Conservation (phyloP, 2,329 filamentous ascomycete genomes). For the Exutisphaerella laricina region DNA sequence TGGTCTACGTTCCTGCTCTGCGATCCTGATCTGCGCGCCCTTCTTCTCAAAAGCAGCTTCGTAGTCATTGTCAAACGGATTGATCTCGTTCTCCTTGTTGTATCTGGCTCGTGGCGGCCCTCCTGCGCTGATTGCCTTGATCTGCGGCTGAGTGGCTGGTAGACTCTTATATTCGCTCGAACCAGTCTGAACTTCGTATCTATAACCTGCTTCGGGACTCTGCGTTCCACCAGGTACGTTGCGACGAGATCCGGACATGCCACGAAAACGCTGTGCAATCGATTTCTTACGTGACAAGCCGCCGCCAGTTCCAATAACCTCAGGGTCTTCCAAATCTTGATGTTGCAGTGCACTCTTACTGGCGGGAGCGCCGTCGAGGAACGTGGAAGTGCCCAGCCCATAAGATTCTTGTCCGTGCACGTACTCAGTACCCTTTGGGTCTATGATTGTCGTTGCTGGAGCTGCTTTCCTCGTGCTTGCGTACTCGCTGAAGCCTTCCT, state of each 20-base stretch:
- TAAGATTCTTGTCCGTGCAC: constrained; percentile 79
- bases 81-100: constrained; percentile 45
- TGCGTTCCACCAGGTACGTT: constrained; percentile 31
- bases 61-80: constrained; percentile 74
- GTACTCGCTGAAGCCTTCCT: constrained; percentile 85
- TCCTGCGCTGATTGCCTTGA: constrained; percentile 37
- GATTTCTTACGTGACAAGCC: constrained; percentile 89
- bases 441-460: constrained; percentile 48
- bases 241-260: constrained; percentile 67
- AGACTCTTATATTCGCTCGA: constrained; percentile 19
- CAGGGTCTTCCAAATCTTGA: constrained; percentile 62
- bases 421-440: constrained; percentile 62
- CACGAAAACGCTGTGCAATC: constrained; percentile 82
- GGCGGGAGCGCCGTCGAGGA: constrained; percentile 88
- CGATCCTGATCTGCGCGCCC: constrained; percentile 51
- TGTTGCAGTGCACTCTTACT: constrained; percentile 72
- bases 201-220: constrained; percentile 52
- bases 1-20: constrained; percentile 39
- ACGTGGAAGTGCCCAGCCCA: constrained; percentile 89
- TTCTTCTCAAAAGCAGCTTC: constrained; percentile 62
- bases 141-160: constrained; percentile 18
- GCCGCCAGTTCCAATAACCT: constrained; percentile 37
- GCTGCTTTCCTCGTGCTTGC: constrained; percentile 42
- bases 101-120: constrained; percentile 36
- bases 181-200: too few species aligned